Evolutionary conservation across 768 basidiomycete genomes (phyloP), one percentile per base, ranked within the genome.

Genomic region (Auricularia sp.): DNA sequence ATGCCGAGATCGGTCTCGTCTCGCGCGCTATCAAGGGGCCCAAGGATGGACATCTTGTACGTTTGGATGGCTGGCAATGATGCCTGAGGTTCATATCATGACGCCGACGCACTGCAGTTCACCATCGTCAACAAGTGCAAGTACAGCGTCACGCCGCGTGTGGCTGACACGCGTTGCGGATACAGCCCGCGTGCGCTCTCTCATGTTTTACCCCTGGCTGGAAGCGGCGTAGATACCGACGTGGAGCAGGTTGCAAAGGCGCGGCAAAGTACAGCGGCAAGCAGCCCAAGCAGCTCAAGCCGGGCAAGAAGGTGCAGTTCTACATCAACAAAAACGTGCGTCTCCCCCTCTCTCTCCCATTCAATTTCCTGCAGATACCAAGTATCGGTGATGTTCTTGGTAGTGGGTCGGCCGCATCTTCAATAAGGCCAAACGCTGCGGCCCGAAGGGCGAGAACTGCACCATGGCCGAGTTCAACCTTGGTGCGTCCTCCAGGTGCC

Each of bases 401-500:
- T 66, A 78, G 76, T 79, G 77, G 77, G 77, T 78, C 62, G 78
- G 78, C 29, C 74, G 78, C 36, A 72, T 78, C 63, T 78, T 78
- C 69, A 70, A 72, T 59, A 74, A 77, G 64, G 75, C 74, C 64
- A 75, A 77, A 2, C 47, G 47, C 18, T 79, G 78, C 61, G 78
- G 78, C 3, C 69, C 69, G 35, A 70, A 69, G 60, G 78, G 77
- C 23, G 78, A 79, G 64, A 68, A 70, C 36, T 78, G 78, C 69
- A 76, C 77, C 16, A 67, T 77, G 66, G 71, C 71, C 3, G 78
- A 79, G 64, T 78, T 74, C 62, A 79, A 79, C 61, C 72, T 79
- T 21, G 47, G 47, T 51, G 21, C 47, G 47, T 51, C 21, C 18
- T 5, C 16, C 47, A 6, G 39, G 2, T 7, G 12, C 8, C 8